Evolutionary conservation across 2,329 filamentous ascomycete species (phyloP).

Genomic region (Pseudogymnoascus sp.): DNA sequence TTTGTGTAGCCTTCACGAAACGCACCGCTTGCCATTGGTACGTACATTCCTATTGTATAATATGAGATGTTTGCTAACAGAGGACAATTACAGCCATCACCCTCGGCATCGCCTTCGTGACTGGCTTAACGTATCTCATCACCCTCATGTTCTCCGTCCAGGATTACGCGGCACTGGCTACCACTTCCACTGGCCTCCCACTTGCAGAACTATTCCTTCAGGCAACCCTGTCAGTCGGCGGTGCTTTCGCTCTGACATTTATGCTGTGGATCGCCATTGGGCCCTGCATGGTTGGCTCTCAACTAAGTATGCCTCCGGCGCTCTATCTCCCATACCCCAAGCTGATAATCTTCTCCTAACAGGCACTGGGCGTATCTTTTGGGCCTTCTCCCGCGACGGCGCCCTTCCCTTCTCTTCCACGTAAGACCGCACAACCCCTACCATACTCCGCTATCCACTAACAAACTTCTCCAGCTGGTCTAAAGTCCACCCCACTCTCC

Average conservation of each 20-base stretch:
- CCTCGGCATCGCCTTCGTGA: slow-evolving; percentile 40
- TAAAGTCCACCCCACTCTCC: slow-evolving; percentile 26
- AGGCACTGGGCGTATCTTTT: slow-evolving; percentile 26
- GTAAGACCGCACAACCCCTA: slow-evolving; percentile 11
- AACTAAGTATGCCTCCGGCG: slow-evolving; percentile 21
- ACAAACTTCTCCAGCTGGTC: slow-evolving; percentile 23
- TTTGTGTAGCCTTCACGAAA: slow-evolving; percentile 27
- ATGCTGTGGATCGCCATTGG: slow-evolving; percentile 37
- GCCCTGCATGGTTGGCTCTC: slow-evolving; percentile 25
- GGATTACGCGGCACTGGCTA: slow-evolving; percentile 35
- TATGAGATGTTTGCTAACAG: neutral
- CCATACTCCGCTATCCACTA: slow-evolving; percentile 18
- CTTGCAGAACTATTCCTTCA: slow-evolving; percentile 39
- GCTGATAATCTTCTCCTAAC: slow-evolving; percentile 23
- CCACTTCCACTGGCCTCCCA: slow-evolving; percentile 34
- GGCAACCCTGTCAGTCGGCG: slow-evolving; percentile 32
- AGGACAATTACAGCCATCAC: slow-evolving; percentile 31
- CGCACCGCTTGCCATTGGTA: slow-evolving; percentile 28
- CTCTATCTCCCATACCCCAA: neutral
- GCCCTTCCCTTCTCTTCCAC: slow-evolving; percentile 30
- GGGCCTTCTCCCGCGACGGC: slow-evolving; percentile 38
- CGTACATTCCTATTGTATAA: neutral
- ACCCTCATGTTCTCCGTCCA: slow-evolving; percentile 44
- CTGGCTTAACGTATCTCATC: slow-evolving; percentile 40
- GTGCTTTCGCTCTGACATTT: slow-evolving; percentile 34